Percentiles rank a stretch among this genome's conserved stretches.
Evolutionary conservation across 2,329 filamentous ascomycete genomes (phyloP).

Genomic region (Beauveria rudraprayagi): DNA sequence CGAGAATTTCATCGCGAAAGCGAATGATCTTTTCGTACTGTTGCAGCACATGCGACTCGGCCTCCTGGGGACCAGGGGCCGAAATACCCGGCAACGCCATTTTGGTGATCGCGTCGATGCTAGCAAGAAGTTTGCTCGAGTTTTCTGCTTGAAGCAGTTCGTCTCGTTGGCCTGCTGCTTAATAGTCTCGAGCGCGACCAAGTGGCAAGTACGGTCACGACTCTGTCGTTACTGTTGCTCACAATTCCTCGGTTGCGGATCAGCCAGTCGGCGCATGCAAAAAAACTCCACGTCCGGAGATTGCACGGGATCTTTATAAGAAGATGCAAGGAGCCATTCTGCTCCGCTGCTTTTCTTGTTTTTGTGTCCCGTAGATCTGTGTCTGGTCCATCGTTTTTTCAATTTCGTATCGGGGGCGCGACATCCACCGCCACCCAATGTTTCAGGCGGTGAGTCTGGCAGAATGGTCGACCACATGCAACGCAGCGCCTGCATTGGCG

Average conservation of each 20-base stretch:
- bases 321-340: not conserved
- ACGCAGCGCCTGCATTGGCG: too few relatives aligned
- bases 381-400: not conserved
- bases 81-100: constrained; percentile 17
- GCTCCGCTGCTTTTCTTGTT: not conserved
- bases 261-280: not conserved
- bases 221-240: not conserved
- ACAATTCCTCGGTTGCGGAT: not conserved
- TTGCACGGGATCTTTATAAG: not conserved
- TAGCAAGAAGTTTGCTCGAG: not conserved
- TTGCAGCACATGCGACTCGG: constrained; percentile 48
- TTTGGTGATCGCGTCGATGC: constrained; percentile 12
- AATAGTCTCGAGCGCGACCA: not conserved
- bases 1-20: constrained; percentile 72
- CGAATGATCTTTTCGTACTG: constrained; percentile 75
- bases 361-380: not conserved
- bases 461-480: constrained; percentile 13
- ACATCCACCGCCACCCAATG: constrained; percentile 3
- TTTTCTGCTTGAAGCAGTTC: not conserved
- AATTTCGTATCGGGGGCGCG: not conserved
- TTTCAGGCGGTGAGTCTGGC: constrained; percentile 25
- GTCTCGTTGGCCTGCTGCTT: not conserved
- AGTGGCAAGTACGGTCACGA: not conserved
- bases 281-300: not conserved
- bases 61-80: constrained; percentile 29